phyloP scores from a whole-genome alignment of 202 grass and related monocot species.

The Schoenoplectus tabernaemontani region DNA sequence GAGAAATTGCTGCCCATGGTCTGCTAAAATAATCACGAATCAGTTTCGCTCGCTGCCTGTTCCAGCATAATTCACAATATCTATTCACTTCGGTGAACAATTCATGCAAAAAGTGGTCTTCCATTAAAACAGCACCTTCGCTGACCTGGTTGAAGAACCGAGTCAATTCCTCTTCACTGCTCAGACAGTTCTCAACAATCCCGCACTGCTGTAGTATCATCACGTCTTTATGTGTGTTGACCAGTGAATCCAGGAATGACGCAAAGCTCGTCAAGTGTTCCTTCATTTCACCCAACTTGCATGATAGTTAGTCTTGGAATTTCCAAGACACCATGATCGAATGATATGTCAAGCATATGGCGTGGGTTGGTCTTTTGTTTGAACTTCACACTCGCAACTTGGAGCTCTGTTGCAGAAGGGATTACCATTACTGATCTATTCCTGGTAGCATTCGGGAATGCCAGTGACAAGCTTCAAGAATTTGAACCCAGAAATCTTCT shows the following conservation, averaged over 20 bases:
- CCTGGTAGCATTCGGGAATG: neutral
- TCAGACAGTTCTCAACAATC: constrained; percentile 14
- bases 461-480: neutral
- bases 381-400: constrained; percentile 1
- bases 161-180: neutral
- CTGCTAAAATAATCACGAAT: constrained; percentile 27
- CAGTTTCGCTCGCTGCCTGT: neutral
- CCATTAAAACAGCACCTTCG: neutral
- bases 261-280: neutral
- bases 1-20: constrained; percentile 26
- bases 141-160: constrained; percentile 11
- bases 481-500: neutral
- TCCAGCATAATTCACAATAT: neutral
- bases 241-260: constrained; percentile 18
- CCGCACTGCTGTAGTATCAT: neutral
- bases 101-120: neutral
- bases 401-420: constrained; percentile 21
- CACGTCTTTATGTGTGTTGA: neutral
- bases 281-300: neutral
- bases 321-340: neutral
- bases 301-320: constrained; percentile 24
- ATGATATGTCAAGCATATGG: constrained; percentile 3
- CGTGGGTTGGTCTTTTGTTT: neutral
- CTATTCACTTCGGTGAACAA: neutral
- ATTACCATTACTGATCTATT: constrained; percentile 2